Base-by-base conservation (phyloP, 1,284 basidiomycete genomes). In the Fomes fomentarius region DNA sequence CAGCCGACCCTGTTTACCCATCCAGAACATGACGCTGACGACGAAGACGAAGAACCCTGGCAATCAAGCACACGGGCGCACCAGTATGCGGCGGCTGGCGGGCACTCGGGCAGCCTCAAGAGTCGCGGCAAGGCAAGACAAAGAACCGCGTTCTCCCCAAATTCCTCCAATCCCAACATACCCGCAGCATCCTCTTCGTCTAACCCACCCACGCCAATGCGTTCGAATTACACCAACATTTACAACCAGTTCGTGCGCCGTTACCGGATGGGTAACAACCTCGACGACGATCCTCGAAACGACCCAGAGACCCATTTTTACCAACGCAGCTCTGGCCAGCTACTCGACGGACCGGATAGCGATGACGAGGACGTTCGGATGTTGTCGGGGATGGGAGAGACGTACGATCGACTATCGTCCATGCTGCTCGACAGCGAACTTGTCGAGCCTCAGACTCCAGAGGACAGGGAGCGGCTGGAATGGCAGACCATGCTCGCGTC, bases 401-500 rank as follows among this genome's bases (percentile, higher is more conserved):
- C 69, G 24, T 74, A 77, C 54, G 84, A 88, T 59, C 76, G 78
- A 14, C 70, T 81, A 52, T 77, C 79, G 15, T 73, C 76, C n/a
- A 72, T 81, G 31, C 71, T 80, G 57, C 74, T 84, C 37, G 86
- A 90, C 62, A 73, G 78, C 9, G 85, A 88, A 57, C 74, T 80
- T 30, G 76, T 80, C 50, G 79, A 85, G 58, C 84, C 87, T 33
- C 77, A 81, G 37, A 86, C 83, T 8, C 72, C 82, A 40, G 87
- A 91, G 64, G 89, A 93, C 63, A 80, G 83, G 57, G 92, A 94
- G 63, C 81, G 95, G 25, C 75, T 96, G 42, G 94, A 96, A 71
- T 98, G 95, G 95, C 93, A 96, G 71, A 90, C 89, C 34, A 92
- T 97, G 87, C 82, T 98, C 35, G 85, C 92, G 9, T 96, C 94